Evolutionary conservation across 2,329 filamentous ascomycete species (phyloP).

Genomic region (Colletotrichum costaricense): DNA sequence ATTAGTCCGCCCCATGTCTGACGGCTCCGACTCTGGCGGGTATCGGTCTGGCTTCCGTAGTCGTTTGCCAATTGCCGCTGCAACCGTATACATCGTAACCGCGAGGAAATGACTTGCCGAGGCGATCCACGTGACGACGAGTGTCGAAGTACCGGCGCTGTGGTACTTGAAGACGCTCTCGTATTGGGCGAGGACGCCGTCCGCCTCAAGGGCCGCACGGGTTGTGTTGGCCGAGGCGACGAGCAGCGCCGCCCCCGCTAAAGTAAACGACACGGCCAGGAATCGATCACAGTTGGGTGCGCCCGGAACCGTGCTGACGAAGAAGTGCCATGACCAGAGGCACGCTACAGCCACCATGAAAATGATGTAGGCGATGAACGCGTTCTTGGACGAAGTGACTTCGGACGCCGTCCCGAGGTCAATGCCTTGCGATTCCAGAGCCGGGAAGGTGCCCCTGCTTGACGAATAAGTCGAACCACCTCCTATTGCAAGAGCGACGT

Average conservation of each 20-base stretch:
- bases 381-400: not conserved
- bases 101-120: slow-evolving; percentile 8
- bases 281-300: not conserved
- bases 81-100: not conserved
- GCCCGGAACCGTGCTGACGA: not conserved
- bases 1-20: not conserved
- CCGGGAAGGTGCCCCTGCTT: not conserved
- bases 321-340: slow-evolving; percentile 11
- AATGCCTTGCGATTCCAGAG: not conserved
- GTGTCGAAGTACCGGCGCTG: not conserved
- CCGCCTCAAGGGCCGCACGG: not conserved
- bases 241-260: slow-evolving; percentile 15
- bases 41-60: slow-evolving; percentile 17
- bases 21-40: slow-evolving; percentile 7
- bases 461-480: not conserved
- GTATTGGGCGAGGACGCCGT: not conserved
- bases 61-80: slow-evolving; percentile 3
- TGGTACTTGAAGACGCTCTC: slow-evolving; percentile 16
- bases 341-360: slow-evolving; percentile 1
- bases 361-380: slow-evolving; percentile 11
- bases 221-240: slow-evolving; percentile 6
- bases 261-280: not conserved
- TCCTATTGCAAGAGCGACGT: not conserved
- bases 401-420: not conserved
- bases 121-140: slow-evolving; percentile 18